Base-by-base conservation (phyloP, 768 basidiomycete genomes). In the Leccinum barrowsii region DNA sequence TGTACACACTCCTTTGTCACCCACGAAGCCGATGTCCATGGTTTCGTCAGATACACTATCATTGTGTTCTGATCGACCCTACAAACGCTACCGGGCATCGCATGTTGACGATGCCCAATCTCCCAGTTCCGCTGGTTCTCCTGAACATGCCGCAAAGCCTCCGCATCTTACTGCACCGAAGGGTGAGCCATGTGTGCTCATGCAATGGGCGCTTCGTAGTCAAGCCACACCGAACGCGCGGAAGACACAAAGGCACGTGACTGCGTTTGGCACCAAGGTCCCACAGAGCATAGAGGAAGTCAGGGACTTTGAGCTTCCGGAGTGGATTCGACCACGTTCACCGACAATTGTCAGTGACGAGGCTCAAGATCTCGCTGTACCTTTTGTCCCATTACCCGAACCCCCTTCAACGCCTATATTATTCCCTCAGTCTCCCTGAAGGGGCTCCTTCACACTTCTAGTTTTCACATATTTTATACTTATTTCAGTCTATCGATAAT, bases 261-360 rank as follows among this genome's bases (percentile, higher is more conserved):
- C 76, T 15, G 83, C 86, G 8, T 90, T 88, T 65, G 87, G 88
- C 0, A 74, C 76, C 46, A 79, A 82, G 60, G 74, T 87, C n/a
- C 82, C 82, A 5, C 63, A 67, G 1, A 79, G 76, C 35, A 59
- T 84, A 37, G 78, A 79, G 59, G 77, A 80, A 54, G 59, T 73
- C 30, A 75, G 71, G 59, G 85, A 87, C 46, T 89, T 81, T 63
- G 77, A 80, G 62, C 70, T 85, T 37, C 87, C 88, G 0, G 59
- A 70, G 19, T 87, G 84, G 85, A 65, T 85, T 58, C 65, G 63
- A 42, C 61, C 59, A 12, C 60, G 37, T 58, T 68, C 68, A 56
- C 70, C 68, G 32, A 60, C 55, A 4, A 35, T 34, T 17, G 42
- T 54, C 26, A 30, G 42, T 44, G 61, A 68, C 8, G 54, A 2